Conservation (phyloP, 495 filamentous ascomycete species). For the Penicillium salamii region DNA sequence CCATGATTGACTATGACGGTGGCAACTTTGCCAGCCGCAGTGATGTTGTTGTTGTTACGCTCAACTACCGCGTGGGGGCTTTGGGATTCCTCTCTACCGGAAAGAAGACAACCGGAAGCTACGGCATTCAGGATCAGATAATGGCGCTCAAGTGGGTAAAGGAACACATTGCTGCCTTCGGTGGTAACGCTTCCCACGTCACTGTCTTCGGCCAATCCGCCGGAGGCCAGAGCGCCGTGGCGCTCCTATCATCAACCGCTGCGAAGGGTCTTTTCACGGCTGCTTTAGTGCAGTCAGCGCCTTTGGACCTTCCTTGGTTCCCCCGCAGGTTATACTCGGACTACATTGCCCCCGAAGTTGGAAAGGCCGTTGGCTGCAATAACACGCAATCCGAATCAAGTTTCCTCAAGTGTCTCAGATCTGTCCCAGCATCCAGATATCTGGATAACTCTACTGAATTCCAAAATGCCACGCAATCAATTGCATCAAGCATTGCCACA, state of each 20-base stretch:
- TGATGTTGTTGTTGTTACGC: slow-evolving; percentile 47
- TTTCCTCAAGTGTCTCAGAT: slow-evolving; percentile 24
- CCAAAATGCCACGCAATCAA: slow-evolving; percentile 2
- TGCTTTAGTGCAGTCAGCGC: slow-evolving; percentile 29
- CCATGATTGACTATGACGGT: slow-evolving; percentile 39
- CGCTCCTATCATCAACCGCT: slow-evolving; percentile 39
- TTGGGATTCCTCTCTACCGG: slow-evolving; percentile 39
- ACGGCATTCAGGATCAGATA: slow-evolving; percentile 39
- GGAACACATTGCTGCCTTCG: slow-evolving; percentile 47
- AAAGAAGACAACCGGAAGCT: slow-evolving; percentile 33
- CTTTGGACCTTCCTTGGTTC: slow-evolving; percentile 27
- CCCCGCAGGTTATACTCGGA: slow-evolving; percentile 23
- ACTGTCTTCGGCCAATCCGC: slow-evolving; percentile 54
- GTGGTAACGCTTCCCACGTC: slow-evolving; percentile 46
- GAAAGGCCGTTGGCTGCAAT: slow-evolving; percentile 25
- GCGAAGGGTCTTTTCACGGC: slow-evolving; percentile 32
- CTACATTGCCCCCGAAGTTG: slow-evolving; percentile 18
- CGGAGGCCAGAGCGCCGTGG: slow-evolving; percentile 54
- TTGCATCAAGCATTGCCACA: slow-evolving; percentile 5
- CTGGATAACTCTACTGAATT: slow-evolving; percentile 25
- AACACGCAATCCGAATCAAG: slow-evolving; percentile 10
- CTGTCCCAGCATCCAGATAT: slow-evolving; percentile 22
- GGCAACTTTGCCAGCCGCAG: slow-evolving; percentile 43
- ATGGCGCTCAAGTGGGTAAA: slow-evolving; percentile 50
- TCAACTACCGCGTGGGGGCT: slow-evolving; percentile 45